phyloP scores from a whole-genome alignment of 306 rosid genomes.

The Astragalus membranaceus region DNA sequence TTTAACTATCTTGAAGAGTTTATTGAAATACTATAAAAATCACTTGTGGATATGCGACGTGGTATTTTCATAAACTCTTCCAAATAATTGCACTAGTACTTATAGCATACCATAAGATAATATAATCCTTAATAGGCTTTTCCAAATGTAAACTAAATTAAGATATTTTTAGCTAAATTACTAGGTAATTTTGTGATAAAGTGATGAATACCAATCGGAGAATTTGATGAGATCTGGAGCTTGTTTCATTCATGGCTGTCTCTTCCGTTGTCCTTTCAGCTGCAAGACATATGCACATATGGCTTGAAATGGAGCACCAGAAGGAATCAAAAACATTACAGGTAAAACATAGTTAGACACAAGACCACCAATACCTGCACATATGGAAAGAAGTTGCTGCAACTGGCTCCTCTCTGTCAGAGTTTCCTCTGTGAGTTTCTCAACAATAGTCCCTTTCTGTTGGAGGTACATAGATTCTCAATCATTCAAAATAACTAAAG shows the following conservation, averaged over 20 bases:
- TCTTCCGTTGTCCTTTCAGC: constrained; percentile 89
- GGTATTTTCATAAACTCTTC: too few relatives aligned
- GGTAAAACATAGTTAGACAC: not conserved
- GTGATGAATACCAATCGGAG: constrained; percentile 68
- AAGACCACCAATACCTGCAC: constrained; percentile 48
- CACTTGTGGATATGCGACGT: too few relatives aligned
- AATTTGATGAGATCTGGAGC: constrained; percentile 98
- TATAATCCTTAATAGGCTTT: too few relatives aligned
- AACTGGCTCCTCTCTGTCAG: constrained; percentile 52
- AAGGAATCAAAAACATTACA: constrained; percentile 4
- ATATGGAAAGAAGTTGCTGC: constrained; percentile 53
- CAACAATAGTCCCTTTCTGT: constrained; percentile 84
- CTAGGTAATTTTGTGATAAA: not conserved
- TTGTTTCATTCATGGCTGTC: constrained; percentile 79
- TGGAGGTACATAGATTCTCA: constrained; percentile 10
- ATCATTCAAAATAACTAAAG: constrained; percentile 11
- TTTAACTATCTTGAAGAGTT: too few relatives aligned
- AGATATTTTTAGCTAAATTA: not conserved
- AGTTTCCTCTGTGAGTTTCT: constrained; percentile 72
- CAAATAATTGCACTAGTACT: too few relatives aligned
- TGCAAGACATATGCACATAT: constrained; percentile 27
- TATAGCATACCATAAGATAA: too few relatives aligned
- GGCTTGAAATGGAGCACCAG: not conserved
- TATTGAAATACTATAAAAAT: too few relatives aligned
- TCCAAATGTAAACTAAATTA: not conserved